Evolutionary conservation across 768 basidiomycete genomes (phyloP).

Genomic region (Hericium alpestre): DNA sequence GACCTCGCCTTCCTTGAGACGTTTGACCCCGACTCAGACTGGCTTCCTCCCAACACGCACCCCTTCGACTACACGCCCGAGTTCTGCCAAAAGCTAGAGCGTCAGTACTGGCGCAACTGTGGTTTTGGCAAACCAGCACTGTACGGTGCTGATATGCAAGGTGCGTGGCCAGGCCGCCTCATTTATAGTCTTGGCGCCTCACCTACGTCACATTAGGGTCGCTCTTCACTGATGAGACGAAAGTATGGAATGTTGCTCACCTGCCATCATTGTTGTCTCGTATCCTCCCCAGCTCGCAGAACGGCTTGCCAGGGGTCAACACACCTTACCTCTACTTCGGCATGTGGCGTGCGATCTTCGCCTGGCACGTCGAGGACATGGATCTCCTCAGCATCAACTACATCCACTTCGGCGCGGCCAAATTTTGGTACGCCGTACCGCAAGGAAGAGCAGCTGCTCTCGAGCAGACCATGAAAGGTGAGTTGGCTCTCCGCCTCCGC

Average conservation of each 20-base stretch:
- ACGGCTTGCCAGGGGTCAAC: constrained; percentile 88
- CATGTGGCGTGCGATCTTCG: constrained; percentile 98
- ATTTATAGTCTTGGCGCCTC: too few relatives aligned
- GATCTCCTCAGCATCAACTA: constrained; percentile 98
- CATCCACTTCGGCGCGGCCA: constrained; percentile 96
- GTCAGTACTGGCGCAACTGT: constrained; percentile 87
- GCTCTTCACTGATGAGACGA: constrained; percentile 65
- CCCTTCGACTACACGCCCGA: constrained; percentile 77
- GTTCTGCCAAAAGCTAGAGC: constrained; percentile 78
- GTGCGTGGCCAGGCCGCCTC: constrained; percentile 29
- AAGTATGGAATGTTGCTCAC: constrained; percentile 87
- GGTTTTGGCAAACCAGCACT: constrained; percentile 83
- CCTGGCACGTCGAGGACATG: constrained; percentile 99
- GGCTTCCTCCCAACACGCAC: constrained; percentile 70
- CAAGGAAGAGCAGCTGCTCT: constrained; percentile 73
- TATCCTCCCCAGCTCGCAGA: constrained; percentile 53
- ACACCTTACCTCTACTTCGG: constrained; percentile 97
- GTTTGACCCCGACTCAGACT: constrained; percentile 65
- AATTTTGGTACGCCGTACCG: constrained; percentile 94
- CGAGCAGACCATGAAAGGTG: constrained; percentile 86
- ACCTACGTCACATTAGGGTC: constrained; percentile 32
- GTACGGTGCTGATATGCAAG: constrained; percentile 96
- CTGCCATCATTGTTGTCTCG: constrained; percentile 81
- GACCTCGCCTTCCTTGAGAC: constrained; percentile 50
- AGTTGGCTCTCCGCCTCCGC: constrained; percentile 8